Percentiles rank a stretch among this genome's conserved stretches.
These are phyloP conservation scores for Platanthera zijinensis DNA, from an alignment of 106 monocot genomes.

Conservation along the genomic window DNA sequence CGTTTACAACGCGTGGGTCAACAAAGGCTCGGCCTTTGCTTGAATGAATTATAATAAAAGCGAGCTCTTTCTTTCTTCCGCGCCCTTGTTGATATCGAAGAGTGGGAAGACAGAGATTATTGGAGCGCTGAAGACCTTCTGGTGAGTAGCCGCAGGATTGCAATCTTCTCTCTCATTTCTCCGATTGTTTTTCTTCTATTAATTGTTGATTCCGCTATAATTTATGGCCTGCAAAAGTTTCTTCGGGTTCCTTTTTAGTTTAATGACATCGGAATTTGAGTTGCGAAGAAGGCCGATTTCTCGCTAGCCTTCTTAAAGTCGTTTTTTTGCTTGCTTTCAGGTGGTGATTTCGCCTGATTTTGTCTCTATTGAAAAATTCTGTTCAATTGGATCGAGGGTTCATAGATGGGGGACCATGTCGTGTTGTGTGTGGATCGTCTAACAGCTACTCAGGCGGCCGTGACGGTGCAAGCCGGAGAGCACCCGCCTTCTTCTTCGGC, in stretches of 20 bases:
- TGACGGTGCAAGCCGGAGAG: neutral
- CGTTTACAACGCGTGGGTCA: too few relatives aligned
- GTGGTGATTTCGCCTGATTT: neutral
- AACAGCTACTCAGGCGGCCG: neutral
- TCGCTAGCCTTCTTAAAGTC: neutral
- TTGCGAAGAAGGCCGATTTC: too few relatives aligned
- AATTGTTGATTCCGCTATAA: neutral
- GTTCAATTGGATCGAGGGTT: neutral
- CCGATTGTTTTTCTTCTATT: neutral
- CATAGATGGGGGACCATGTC: conserved; percentile 32
- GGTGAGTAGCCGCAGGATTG: neutral
- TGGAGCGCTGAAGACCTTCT: neutral
- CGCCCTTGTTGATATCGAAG: neutral
- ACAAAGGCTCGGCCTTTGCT: neutral
- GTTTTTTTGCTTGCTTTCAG: neutral
- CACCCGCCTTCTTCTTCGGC: neutral
- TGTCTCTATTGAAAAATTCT: neutral
- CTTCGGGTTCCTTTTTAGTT: neutral
- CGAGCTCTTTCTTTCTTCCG: neutral
- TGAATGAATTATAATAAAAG: neutral
- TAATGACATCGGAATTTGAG: too few relatives aligned
- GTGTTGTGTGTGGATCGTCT: conserved; percentile 22
- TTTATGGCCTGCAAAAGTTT: neutral
- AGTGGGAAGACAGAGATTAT: neutral
- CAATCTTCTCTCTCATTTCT: neutral